A percentile compares a stretch with the other conserved stretches of the same genome.
Conservation (phyloP, 192 early-diverging fungal genomes). For the Blastocladiella britannica region DNA sequence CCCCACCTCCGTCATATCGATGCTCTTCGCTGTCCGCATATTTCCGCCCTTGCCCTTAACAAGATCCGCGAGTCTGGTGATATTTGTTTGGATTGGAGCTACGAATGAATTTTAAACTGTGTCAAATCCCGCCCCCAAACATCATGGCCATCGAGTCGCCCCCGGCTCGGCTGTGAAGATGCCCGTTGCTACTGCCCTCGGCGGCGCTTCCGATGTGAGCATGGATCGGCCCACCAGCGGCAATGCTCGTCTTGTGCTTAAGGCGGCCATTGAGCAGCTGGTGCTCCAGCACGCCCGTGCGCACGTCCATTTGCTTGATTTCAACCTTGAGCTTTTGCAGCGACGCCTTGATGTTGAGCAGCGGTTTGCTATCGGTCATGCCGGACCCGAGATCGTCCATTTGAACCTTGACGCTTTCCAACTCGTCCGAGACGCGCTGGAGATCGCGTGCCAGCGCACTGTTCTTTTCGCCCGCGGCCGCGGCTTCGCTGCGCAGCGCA, state of each 20-base stretch:
- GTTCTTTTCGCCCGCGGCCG: conserved; percentile 38
- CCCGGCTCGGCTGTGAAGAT: too few species aligned
- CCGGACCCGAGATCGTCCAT: conserved; percentile 41
- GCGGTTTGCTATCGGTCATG: conserved; percentile 42
- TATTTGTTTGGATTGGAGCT: too few species aligned
- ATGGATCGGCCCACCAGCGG: not conserved
- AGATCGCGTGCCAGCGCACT: conserved; percentile 24
- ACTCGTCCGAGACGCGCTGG: conserved; percentile 23
- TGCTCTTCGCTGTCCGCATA: too few species aligned
- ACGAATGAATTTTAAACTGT: too few species aligned
- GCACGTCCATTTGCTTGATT: conserved; percentile 37
- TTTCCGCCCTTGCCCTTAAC: too few species aligned
- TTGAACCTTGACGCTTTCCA: conserved; percentile 32
- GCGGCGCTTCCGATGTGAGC: too few species aligned
- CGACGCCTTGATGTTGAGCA: conserved; percentile 31
- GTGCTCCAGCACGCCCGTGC: conserved; percentile 36
- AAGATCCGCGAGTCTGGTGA: too few species aligned
- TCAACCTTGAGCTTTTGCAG: conserved; percentile 23
- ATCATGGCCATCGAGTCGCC: too few species aligned
- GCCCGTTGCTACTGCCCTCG: too few species aligned
- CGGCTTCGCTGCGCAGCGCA: too few species aligned
- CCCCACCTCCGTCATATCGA: too few species aligned
- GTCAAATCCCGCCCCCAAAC: too few species aligned
- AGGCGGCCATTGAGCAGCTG: conserved; percentile 26
- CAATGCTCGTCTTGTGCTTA: conserved; percentile 4